Percentiles rank a stretch among this genome's conserved stretches.
Conservation (phyloP, 345 rosid species). For the Melaleuca quinquenervia region DNA sequence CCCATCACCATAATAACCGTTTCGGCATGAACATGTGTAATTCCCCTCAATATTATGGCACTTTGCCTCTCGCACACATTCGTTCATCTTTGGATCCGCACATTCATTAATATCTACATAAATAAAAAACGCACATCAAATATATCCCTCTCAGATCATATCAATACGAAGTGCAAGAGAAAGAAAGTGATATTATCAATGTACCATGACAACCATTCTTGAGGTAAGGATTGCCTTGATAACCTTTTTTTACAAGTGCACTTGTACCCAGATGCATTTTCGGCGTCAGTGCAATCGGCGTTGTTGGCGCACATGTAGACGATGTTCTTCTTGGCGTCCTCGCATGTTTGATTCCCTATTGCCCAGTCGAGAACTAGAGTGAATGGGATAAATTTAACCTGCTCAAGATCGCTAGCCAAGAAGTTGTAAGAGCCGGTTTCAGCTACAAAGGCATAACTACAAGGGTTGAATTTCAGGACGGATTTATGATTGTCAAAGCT, state of each 20-base stretch:
- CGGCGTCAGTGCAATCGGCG: not conserved
- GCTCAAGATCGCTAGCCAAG: not conserved
- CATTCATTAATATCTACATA: not conserved
- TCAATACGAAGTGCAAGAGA: not conserved
- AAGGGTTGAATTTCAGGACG: not conserved
- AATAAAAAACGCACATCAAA: not conserved
- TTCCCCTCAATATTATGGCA: not conserved
- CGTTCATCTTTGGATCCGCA: fast-evolving
- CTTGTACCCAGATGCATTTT: not conserved
- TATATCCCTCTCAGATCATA: not conserved
- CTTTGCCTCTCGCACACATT: not conserved
- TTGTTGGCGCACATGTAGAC: not conserved
- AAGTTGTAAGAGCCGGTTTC: not conserved
- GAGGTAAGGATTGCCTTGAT: conserved; percentile 9
- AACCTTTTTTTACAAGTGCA: conserved; percentile 9
- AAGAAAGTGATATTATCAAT: not conserved
- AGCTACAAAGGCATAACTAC: conserved; percentile 12
- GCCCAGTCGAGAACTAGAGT: not conserved
- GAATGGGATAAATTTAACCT: fast-evolving
- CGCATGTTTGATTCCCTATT: not conserved
- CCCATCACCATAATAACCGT: not conserved
- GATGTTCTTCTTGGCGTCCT: not conserved
- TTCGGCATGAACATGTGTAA: not conserved
- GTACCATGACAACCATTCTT: not conserved
- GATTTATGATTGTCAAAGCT: not conserved